Evolutionary conservation across 192 early-diverging fungal species (phyloP).

Genomic region (Podila horticola): DNA sequence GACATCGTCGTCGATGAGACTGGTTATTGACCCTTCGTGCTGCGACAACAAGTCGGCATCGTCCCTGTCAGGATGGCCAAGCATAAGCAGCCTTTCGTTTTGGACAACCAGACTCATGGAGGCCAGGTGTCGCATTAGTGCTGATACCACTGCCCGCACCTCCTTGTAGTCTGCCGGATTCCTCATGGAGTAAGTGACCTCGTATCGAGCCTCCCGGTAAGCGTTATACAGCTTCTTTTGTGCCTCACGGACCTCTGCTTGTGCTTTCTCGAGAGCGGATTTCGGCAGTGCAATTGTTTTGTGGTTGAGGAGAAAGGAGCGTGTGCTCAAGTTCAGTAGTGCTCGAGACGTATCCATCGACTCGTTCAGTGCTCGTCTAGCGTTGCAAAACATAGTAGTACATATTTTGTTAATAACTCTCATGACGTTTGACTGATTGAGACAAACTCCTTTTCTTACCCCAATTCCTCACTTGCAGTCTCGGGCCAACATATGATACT

Average conservation of each 20-base stretch:
- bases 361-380: slow-evolving; percentile 13
- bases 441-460: slow-evolving; percentile 6
- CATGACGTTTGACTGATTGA: too few relatives aligned
- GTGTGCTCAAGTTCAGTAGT: slow-evolving; percentile 16
- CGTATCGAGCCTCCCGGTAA: slow-evolving; percentile 18
- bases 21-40: background rate
- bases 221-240: slow-evolving; percentile 15
- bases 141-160: slow-evolving; percentile 3
- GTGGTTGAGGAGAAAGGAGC: slow-evolving; percentile 12
- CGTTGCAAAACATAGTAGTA: background rate
- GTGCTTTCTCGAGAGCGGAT: slow-evolving; percentile 5
- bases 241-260: slow-evolving; percentile 8
- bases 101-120: slow-evolving; percentile 21
- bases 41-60: background rate
- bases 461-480: slow-evolving; percentile 55
- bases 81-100: slow-evolving; percentile 14
- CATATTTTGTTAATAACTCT: background rate
- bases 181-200: slow-evolving; percentile 9
- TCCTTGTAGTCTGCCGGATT: slow-evolving; percentile 15
- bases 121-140: slow-evolving; percentile 14
- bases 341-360: slow-evolving; percentile 12
- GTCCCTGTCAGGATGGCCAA: slow-evolving; percentile 14
- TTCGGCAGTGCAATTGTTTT: slow-evolving; percentile 14
- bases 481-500: slow-evolving; percentile 55
- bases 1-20: background rate